These are phyloP conservation scores for Oropetium thomaeum DNA, from an alignment of 176 grass and related monocot species.

Conservation along the genomic window DNA sequence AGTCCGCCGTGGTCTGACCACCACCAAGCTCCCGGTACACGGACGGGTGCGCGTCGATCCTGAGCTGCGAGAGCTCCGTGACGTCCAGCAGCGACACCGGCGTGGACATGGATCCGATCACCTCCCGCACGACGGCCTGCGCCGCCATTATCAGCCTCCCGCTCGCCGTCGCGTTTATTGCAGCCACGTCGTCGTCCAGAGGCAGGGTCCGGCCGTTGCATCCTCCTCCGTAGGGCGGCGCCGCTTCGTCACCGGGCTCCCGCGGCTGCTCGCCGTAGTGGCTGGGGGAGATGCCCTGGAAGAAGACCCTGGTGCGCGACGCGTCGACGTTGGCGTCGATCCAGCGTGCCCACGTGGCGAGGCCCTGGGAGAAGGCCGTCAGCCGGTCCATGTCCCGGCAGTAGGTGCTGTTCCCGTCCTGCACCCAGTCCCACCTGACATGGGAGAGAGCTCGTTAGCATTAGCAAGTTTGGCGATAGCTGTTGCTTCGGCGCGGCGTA, in stretches of 20 bases:
- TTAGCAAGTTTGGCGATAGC: too few species aligned
- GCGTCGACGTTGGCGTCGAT: constrained; percentile 42
- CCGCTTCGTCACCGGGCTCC: too few species aligned
- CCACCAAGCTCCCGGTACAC: constrained; percentile 52
- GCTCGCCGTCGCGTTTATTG: not conserved
- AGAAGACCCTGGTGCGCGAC: constrained; percentile 45
- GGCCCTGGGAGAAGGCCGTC: constrained; percentile 45
- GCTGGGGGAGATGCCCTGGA: constrained; percentile 59
- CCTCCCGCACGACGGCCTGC: constrained; percentile 42
- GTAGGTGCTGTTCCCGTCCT: constrained; percentile 27
- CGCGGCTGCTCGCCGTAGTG: too few species aligned
- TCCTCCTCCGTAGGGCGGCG: constrained; percentile 11
- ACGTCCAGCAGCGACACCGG: constrained; percentile 66
- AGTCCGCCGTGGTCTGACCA: constrained; percentile 47
- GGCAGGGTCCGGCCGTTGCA: constrained; percentile 46
- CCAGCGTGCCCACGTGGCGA: constrained; percentile 52
- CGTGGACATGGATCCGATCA: constrained; percentile 38
- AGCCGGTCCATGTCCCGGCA: constrained; percentile 50
- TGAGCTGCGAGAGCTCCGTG: constrained; percentile 62
- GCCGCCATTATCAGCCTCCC: constrained; percentile 3
- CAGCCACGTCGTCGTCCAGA: constrained; percentile 26
- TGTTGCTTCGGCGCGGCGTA: too few species aligned
- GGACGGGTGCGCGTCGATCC: constrained; percentile 86
- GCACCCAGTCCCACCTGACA: constrained; percentile 59
- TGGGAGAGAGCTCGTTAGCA: too few species aligned